Percentiles rank a stretch among this genome's conserved stretches.
Evolutionary conservation across 345 rosid species (phyloP).

Genomic region (Syzygium oleosum): DNA sequence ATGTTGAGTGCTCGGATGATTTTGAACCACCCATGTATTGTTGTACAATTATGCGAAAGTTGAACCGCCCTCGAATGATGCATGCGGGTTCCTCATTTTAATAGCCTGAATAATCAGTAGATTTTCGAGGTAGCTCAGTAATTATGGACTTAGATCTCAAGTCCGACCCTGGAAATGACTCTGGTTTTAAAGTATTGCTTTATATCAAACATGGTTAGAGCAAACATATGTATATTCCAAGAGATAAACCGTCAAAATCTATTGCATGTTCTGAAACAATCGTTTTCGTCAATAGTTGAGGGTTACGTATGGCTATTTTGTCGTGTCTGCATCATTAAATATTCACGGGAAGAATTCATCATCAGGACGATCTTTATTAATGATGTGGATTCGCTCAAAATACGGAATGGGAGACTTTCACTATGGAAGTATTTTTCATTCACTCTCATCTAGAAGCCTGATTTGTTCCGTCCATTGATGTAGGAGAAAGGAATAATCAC

Average conservation of each 20-base stretch:
- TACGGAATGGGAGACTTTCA: not conserved
- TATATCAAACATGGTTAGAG: not conserved
- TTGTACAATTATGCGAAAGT: not conserved
- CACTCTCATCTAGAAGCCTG: not conserved
- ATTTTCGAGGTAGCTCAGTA: not conserved
- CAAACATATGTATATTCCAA: not conserved
- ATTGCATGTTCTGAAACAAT: not conserved
- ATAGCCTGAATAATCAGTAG: not conserved
- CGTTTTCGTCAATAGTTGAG: not conserved
- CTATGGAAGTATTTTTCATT: not conserved
- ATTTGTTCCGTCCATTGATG: too few relatives aligned
- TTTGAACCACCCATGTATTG: not conserved
- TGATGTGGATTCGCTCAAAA: not conserved
- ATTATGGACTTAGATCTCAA: not conserved
- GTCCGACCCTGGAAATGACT: not conserved
- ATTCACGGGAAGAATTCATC: not conserved
- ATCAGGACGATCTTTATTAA: too few relatives aligned
- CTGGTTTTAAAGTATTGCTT: not conserved
- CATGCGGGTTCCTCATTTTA: not conserved
- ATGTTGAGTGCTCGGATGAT: not conserved
- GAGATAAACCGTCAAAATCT: not conserved
- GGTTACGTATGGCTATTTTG: not conserved
- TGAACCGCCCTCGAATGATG: not conserved
- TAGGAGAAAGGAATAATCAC: not conserved
- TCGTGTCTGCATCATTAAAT: not conserved